Percentiles rank a stretch among this genome's conserved stretches.
phyloP scores from a whole-genome alignment of 75 land plant species.

The Chamaecyparis obtusa region DNA sequence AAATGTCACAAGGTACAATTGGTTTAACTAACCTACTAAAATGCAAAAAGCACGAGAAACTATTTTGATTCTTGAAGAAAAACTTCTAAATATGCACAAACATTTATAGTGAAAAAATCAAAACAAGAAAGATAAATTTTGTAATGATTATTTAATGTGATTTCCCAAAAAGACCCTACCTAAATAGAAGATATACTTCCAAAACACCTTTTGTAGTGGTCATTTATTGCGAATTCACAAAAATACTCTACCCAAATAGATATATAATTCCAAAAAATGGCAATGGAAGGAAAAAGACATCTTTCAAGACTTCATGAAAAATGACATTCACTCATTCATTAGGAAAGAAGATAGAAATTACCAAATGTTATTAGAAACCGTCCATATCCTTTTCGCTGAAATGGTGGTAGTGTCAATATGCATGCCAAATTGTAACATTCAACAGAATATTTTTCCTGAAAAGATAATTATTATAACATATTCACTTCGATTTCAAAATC shows the following conservation, averaged over 20 bases:
- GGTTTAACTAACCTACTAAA: background rate
- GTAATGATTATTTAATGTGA: background rate
- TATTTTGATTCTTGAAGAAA: background rate
- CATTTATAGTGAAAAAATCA: background rate
- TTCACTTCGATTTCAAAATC: background rate
- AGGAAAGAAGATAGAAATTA: constrained; percentile 6
- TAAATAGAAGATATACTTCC: background rate
- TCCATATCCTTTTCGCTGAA: constrained; percentile 58
- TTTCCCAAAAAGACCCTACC: background rate
- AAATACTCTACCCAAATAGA: background rate
- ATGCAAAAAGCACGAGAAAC: background rate
- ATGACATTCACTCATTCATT: background rate
- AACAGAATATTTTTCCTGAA: constrained; percentile 47
- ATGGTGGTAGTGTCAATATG: constrained; percentile 53
- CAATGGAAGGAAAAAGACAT: background rate
- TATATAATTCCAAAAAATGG: background rate
- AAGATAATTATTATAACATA: background rate
- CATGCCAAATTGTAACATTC: constrained; percentile 57
- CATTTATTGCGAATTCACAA: background rate
- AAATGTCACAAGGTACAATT: no score
- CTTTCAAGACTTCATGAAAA: background rate
- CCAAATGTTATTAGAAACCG: constrained; percentile 50
- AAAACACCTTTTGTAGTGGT: background rate
- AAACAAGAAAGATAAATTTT: background rate
- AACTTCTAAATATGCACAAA: background rate